A percentile compares a stretch with the other conserved stretches of the same genome.
These are phyloP conservation scores for Candida alai DNA, from an alignment of 805 yeast genomes.

Conservation along the genomic window DNA sequence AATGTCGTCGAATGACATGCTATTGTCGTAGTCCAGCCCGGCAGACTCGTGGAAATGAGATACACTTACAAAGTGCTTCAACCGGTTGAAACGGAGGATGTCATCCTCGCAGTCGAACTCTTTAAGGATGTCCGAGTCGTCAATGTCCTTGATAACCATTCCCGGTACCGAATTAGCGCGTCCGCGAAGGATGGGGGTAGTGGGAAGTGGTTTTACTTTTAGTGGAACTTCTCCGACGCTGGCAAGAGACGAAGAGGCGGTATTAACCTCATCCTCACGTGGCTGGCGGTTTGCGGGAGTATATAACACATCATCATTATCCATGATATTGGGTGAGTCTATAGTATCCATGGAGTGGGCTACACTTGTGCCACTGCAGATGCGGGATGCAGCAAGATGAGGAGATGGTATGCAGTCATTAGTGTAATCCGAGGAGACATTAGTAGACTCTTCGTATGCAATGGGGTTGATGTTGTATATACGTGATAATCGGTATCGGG, in stretches of 20 bases:
- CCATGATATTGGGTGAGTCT: slow-evolving; percentile 7
- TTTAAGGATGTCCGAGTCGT: slow-evolving; percentile 11
- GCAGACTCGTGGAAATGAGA: slow-evolving; percentile 8
- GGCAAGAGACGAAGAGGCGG: slow-evolving; percentile 12
- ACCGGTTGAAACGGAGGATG: slow-evolving; percentile 14
- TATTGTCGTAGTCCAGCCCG: slow-evolving; percentile 1
- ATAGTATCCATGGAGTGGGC: slow-evolving; percentile 6
- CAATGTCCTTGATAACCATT: too few relatives aligned
- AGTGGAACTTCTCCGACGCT: background rate
- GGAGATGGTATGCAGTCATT: too few relatives aligned
- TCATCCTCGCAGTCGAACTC: slow-evolving; percentile 14
- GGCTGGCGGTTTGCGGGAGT: too few relatives aligned
- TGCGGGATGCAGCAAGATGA: too few relatives aligned
- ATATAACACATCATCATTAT: slow-evolving; percentile 1
- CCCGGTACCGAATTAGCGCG: slow-evolving; percentile 21
- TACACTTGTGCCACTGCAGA: slow-evolving; percentile 1
- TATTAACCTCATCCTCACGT: slow-evolving; percentile 8
- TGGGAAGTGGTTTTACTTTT: too few relatives aligned
- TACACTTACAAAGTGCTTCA: slow-evolving; percentile 22
- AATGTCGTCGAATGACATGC: slow-evolving; percentile 8
- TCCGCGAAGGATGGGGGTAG: too few relatives aligned
- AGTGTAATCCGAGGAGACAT: slow-evolving; percentile 6
- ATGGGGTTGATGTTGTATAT: slow-evolving; percentile 37
- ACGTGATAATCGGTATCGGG: slow-evolving; percentile 36
- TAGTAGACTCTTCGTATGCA: slow-evolving; percentile 17